Conservation (phyloP, 257 asterid species). For the Solanum commersonii region DNA sequence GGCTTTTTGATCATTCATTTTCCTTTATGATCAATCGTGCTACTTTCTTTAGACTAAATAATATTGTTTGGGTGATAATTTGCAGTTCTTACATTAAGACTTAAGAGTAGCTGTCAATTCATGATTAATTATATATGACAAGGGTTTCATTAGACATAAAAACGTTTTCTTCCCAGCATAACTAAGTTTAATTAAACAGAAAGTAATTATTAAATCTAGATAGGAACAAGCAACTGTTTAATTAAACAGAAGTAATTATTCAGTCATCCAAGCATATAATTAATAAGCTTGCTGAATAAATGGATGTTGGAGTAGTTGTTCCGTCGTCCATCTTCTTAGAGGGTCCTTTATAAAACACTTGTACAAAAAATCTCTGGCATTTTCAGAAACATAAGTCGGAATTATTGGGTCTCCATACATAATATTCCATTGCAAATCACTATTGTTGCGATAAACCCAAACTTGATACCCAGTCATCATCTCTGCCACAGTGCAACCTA, state of each 20-base stretch:
- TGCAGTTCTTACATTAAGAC: too few species aligned
- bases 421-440: background rate
- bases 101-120: too few species aligned
- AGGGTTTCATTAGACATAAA: too few species aligned
- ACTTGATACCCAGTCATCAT: background rate
- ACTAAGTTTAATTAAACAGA: too few species aligned
- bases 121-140: too few species aligned
- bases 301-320: background rate
- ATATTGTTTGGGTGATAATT: too few species aligned
- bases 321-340: slow-evolving; percentile 4
- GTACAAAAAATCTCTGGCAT: background rate
- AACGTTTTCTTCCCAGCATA: too few species aligned
- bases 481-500: background rate
- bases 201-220: background rate
- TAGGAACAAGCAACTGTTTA: background rate
- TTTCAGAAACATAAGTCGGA: background rate
- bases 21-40: background rate
- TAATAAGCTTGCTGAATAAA: background rate
- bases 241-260: background rate
- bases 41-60: background rate
- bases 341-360: background rate
- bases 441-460: background rate
- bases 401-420: background rate
- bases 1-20: background rate
- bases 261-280: background rate